Evolutionary conservation across 805 yeast genomes (phyloP).

Genomic region (Candida taoyuanica): DNA sequence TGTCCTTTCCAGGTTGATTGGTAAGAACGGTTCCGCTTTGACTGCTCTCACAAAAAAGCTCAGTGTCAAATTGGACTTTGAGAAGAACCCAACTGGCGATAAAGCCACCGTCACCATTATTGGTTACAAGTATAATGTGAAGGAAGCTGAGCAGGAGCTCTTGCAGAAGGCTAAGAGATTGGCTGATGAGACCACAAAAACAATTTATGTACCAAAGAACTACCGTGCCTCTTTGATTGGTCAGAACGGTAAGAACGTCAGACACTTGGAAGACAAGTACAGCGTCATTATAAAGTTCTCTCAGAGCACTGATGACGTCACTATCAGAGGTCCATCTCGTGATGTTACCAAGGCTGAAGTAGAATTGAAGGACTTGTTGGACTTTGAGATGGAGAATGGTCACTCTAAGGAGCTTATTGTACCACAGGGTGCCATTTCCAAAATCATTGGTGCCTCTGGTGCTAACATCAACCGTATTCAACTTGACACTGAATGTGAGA

Average conservation of each 20-base stretch:
- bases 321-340: slow-evolving; percentile 83
- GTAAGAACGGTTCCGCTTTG: slow-evolving; percentile 79
- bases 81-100: slow-evolving; percentile 43
- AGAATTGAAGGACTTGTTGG: slow-evolving; percentile 76
- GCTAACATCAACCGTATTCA: slow-evolving; percentile 77
- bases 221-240: slow-evolving; percentile 85
- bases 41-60: slow-evolving; percentile 64
- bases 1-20: slow-evolving; percentile 77
- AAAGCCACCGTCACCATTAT: slow-evolving; percentile 52
- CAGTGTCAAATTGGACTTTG: slow-evolving; percentile 73
- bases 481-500: slow-evolving; percentile 48
- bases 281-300: slow-evolving; percentile 79
- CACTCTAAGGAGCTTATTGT: slow-evolving; percentile 57
- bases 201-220: slow-evolving; percentile 66
- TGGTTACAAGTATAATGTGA: slow-evolving; percentile 78
- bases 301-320: slow-evolving; percentile 51
- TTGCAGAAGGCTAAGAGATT: slow-evolving; percentile 59
- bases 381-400: slow-evolving; percentile 86
- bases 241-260: slow-evolving; percentile 71
- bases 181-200: slow-evolving; percentile 73
- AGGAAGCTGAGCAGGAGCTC: slow-evolving; percentile 61
- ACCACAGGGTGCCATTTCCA: slow-evolving; percentile 70
- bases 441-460: slow-evolving; percentile 88
- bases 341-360: slow-evolving; percentile 81
- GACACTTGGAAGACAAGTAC: slow-evolving; percentile 84